Evolutionary conservation across 169 alveolate species (phyloP).

Genomic region (Perkinsus olseni): DNA sequence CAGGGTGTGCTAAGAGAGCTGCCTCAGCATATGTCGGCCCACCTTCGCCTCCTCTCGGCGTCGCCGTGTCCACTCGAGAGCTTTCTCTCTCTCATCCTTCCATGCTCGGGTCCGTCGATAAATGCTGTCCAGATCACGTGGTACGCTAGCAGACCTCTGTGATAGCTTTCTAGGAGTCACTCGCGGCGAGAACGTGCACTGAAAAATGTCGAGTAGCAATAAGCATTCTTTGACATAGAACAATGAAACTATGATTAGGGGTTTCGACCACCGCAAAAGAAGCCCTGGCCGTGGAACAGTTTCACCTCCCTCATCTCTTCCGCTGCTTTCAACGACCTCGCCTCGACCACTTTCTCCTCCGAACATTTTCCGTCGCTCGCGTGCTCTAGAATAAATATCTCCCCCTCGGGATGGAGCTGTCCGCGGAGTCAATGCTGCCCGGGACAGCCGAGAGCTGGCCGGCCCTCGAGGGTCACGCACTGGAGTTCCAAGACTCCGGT

Average conservation of each 20-base stretch:
- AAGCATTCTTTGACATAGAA: too few relatives aligned
- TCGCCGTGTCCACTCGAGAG: neutral
- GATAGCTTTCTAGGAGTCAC: neutral
- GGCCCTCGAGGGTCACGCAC: too few relatives aligned
- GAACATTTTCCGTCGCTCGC: neutral
- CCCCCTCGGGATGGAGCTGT: neutral
- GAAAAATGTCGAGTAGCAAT: neutral
- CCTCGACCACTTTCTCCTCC: neutral
- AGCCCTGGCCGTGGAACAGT: too few relatives aligned
- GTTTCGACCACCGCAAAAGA: too few relatives aligned
- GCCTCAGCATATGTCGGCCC: neutral
- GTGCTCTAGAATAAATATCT: neutral
- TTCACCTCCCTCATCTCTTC: neutral
- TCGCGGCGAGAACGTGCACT: neutral
- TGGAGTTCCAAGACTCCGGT: too few relatives aligned
- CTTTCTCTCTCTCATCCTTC: neutral
- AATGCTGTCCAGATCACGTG: neutral
- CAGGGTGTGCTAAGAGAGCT: too few relatives aligned
- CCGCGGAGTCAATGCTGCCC: neutral
- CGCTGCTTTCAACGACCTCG: neutral
- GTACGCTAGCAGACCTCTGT: neutral
- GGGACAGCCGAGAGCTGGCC: too few relatives aligned
- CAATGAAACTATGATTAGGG: too few relatives aligned
- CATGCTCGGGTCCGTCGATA: neutral
- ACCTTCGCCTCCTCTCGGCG: neutral